Evolutionary conservation across 202 grass and related monocot genomes (phyloP).

Genomic region (Saccharum hybrid): DNA sequence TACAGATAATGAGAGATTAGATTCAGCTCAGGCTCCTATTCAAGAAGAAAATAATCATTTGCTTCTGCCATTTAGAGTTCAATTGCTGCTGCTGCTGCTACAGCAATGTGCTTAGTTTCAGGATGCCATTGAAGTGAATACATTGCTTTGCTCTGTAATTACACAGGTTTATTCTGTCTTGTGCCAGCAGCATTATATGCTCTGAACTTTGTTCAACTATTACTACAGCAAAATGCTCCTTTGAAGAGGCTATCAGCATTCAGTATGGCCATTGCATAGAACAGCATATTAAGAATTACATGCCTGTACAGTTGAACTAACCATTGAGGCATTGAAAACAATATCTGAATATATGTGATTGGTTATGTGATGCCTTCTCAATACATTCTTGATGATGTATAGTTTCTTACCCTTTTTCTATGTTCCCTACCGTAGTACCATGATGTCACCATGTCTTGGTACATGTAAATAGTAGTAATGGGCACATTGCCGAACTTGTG

Average conservation of each 20-base stretch:
- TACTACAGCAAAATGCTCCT: slow-evolving; percentile 33
- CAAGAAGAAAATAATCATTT: slow-evolving; percentile 29
- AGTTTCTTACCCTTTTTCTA: slow-evolving; percentile 23
- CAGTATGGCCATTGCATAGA: slow-evolving; percentile 31
- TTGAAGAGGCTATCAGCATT: slow-evolving; percentile 34
- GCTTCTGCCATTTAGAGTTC: slow-evolving; percentile 43
- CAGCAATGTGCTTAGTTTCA: slow-evolving; percentile 41
- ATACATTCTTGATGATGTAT: slow-evolving; percentile 36
- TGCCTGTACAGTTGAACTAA: slow-evolving; percentile 19
- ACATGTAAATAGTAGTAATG: slow-evolving; percentile 1
- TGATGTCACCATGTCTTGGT: neutral
- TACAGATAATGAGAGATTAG: slow-evolving; percentile 44
- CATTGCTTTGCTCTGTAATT: slow-evolving; percentile 34
- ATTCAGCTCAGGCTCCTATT: slow-evolving; percentile 39
- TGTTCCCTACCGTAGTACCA: slow-evolving; percentile 8
- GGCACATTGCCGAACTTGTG: slow-evolving; percentile 9
- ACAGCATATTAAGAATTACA: slow-evolving; percentile 8
- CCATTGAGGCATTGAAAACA: slow-evolving; percentile 27
- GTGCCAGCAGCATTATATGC: slow-evolving; percentile 31
- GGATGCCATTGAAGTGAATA: slow-evolving; percentile 33
- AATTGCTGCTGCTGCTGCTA: slow-evolving; percentile 24
- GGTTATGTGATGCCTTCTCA: neutral
- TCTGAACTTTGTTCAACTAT: slow-evolving; percentile 29
- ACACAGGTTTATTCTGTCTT: neutral
- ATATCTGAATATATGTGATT: slow-evolving; percentile 32